Conservation (phyloP, 306 rosid genomes). For the Cotoneaster glaucophyllus region DNA sequence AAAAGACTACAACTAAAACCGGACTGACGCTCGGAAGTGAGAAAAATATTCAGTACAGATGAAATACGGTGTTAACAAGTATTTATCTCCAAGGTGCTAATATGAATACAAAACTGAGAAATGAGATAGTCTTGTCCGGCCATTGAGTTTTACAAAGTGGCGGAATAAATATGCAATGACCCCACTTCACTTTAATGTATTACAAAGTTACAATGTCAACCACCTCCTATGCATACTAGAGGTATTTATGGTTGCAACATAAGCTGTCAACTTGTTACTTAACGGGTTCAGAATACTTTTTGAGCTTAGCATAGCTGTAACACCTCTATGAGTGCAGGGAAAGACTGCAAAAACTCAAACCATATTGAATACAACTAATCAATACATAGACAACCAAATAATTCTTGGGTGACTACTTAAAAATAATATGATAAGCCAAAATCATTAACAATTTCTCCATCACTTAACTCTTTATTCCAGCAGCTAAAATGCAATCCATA, state of each 20-base stretch:
- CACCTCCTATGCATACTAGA: not conserved
- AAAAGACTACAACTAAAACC: not conserved
- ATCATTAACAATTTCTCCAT: not conserved
- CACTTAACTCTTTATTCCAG: not conserved
- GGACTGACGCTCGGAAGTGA: not conserved
- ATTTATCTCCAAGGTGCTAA: not conserved
- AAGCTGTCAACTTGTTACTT: not conserved
- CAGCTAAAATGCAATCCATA: not conserved
- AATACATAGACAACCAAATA: not conserved
- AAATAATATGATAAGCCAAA: not conserved
- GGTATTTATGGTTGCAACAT: not conserved
- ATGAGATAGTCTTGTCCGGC: not conserved
- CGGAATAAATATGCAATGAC: not conserved
- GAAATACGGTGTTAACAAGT: not conserved
- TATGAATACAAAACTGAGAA: not conserved
- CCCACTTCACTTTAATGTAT: not conserved
- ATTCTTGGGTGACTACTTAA: not conserved
- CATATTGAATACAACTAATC: not conserved
- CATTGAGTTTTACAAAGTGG: not conserved
- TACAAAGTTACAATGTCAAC: not conserved
- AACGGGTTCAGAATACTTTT: not conserved
- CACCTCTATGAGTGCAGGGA: not conserved
- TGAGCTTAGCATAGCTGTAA: not conserved
- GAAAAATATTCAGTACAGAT: not conserved
- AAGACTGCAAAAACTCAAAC: not conserved